These are phyloP conservation scores for Phaseolus coccineus DNA, from an alignment of 331 rosid species.

Conservation along the genomic window DNA sequence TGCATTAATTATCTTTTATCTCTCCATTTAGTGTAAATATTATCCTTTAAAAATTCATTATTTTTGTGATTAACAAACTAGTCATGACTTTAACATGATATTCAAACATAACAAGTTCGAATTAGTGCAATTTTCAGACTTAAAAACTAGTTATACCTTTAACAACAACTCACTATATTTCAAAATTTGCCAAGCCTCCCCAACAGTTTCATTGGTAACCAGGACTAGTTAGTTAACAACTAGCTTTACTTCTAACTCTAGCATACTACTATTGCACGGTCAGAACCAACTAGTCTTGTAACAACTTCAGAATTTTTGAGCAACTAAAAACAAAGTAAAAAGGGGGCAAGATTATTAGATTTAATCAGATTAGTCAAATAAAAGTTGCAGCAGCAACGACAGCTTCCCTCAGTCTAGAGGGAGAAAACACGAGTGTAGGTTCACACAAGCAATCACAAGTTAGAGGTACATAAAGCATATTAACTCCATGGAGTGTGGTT, in stretches of 20 bases:
- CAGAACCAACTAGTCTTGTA: not conserved
- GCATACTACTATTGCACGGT: not conserved
- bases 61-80: too few relatives aligned
- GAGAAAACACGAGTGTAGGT: not conserved
- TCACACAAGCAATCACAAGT: not conserved
- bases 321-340: not conserved
- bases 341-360: not conserved
- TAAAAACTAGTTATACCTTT: constrained; percentile 10
- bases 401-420: not conserved
- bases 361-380: not conserved
- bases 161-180: not conserved
- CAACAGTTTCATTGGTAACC: constrained; percentile 2
- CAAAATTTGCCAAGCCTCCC: not conserved
- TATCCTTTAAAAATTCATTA: too few relatives aligned
- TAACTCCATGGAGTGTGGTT: not conserved
- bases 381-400: not conserved
- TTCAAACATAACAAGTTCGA: not conserved
- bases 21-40: too few relatives aligned
- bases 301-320: not conserved
- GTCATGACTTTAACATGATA: too few relatives aligned
- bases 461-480: not conserved
- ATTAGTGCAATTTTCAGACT: not conserved
- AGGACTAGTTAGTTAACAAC: not conserved
- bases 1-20: too few relatives aligned
- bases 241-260: not conserved